Evolutionary conservation across 306 rosid genomes (phyloP).

Genomic region (Aeschynomene evenia): DNA sequence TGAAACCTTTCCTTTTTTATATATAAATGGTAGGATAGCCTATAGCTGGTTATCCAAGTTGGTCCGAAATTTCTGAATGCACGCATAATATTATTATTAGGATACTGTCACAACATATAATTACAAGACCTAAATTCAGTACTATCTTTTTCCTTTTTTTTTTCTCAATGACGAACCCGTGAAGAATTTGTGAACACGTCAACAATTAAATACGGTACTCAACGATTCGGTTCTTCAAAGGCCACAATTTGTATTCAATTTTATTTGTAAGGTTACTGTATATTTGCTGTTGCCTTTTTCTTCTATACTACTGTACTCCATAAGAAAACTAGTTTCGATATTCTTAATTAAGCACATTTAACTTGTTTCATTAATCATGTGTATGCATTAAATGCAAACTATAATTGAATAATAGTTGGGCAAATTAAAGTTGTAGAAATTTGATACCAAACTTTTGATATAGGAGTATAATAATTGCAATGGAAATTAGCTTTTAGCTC

Average conservation of each 20-base stretch:
- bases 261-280: neutral
- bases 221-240: neutral
- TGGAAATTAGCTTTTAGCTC: neutral
- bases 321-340: neutral
- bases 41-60: constrained; percentile 12
- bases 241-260: neutral
- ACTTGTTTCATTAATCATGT: neutral
- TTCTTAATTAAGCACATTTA: neutral
- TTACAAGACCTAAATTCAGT: neutral
- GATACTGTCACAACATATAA: neutral
- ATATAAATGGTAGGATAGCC: neutral
- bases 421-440: neutral
- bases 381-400: neutral
- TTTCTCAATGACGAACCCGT: neutral
- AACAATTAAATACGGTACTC: neutral
- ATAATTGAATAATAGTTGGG: neutral
- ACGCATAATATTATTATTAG: no score
- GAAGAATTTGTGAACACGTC: neutral
- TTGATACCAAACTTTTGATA: neutral
- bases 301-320: neutral
- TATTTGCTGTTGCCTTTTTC: neutral
- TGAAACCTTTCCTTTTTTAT: neutral
- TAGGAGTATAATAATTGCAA: neutral
- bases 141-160: neutral
- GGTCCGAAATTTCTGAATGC: neutral